Evolutionary conservation across 169 alveolate genomes (phyloP).

Genomic region (Neospora caninum): DNA sequence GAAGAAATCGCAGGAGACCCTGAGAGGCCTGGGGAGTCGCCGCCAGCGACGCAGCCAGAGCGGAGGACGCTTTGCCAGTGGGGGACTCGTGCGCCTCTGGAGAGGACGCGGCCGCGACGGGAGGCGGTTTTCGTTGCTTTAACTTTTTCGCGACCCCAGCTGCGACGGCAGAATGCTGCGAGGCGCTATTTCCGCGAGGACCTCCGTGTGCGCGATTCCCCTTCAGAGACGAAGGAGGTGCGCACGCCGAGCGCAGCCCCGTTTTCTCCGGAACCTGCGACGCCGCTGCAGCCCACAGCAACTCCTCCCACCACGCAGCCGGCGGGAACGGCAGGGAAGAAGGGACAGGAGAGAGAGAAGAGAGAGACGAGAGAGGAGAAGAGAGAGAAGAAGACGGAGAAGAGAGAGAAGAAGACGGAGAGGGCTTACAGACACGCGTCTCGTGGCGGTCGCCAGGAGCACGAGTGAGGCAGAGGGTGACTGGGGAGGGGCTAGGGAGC

Average conservation of each 20-base stretch:
- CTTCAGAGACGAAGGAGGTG: no score
- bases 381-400: neutral
- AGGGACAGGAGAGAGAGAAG: neutral
- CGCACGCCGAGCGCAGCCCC: neutral
- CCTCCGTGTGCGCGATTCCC: no score
- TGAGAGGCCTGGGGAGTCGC: neutral
- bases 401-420: neutral
- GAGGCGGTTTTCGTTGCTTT: neutral
- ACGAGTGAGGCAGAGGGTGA: neutral
- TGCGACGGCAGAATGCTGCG: no score
- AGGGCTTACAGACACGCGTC: neutral
- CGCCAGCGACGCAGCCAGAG: neutral
- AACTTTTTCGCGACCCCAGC: neutral
- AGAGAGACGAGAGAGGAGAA: neutral
- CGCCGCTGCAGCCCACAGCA: neutral
- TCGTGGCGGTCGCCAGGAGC: constrained; percentile 6
- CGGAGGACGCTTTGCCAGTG: neutral
- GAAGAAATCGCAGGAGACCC: constrained; percentile 11
- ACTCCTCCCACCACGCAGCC: constrained; percentile 33
- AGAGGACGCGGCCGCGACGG: neutral
- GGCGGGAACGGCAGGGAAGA: neutral
- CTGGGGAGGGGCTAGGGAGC: neutral
- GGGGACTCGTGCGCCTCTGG: neutral
- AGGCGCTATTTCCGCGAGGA: no score
- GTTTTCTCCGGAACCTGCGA: neutral